phyloP scores from a whole-genome alignment of 2,329 filamentous ascomycete species.

The Alternaria arborescens region DNA sequence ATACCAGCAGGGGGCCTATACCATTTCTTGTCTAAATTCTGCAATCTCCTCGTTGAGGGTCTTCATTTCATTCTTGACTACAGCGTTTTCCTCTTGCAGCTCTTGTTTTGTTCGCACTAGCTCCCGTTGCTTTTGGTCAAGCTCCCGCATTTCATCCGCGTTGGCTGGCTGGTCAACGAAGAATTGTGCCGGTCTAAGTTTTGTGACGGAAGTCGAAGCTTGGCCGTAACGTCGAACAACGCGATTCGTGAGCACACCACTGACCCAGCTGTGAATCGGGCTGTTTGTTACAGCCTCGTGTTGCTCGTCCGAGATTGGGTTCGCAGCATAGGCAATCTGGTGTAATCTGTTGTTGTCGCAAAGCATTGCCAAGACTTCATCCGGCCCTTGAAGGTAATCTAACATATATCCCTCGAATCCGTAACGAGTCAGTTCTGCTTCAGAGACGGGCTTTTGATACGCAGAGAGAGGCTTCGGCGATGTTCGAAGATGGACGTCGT shows the following conservation, averaged over 20 bases:
- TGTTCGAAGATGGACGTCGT: constrained; percentile 75
- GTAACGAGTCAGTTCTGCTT: constrained; percentile 62
- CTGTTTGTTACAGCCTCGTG: constrained; percentile 70
- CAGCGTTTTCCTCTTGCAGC: constrained; percentile 44
- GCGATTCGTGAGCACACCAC: constrained; percentile 63
- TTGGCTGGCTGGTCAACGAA: constrained; percentile 86
- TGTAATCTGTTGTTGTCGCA: constrained; percentile 77
- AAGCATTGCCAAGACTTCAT: constrained; percentile 85
- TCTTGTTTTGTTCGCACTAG: constrained; percentile 50
- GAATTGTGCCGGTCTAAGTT: constrained; percentile 67
- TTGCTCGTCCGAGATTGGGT: constrained; percentile 71
- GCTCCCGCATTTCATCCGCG: constrained; percentile 66
- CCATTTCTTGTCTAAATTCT: constrained; percentile 18
- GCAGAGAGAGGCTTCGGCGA: constrained; percentile 63
- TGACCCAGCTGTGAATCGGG: constrained; percentile 73
- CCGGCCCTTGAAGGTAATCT: constrained; percentile 81
- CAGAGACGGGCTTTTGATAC: constrained; percentile 64
- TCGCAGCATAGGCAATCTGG: constrained; percentile 69
- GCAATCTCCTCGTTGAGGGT: constrained; percentile 32
- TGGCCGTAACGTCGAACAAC: constrained; percentile 81
- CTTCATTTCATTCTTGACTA: constrained; percentile 41
- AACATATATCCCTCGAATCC: constrained; percentile 84
- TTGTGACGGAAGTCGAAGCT: constrained; percentile 72
- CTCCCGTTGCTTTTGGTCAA: constrained; percentile 63
- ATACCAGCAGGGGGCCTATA: background rate